A percentile compares a stretch with the other conserved stretches of the same genome.
Evolutionary conservation across 768 basidiomycete genomes (phyloP).

Genomic region (Mycena pura): DNA sequence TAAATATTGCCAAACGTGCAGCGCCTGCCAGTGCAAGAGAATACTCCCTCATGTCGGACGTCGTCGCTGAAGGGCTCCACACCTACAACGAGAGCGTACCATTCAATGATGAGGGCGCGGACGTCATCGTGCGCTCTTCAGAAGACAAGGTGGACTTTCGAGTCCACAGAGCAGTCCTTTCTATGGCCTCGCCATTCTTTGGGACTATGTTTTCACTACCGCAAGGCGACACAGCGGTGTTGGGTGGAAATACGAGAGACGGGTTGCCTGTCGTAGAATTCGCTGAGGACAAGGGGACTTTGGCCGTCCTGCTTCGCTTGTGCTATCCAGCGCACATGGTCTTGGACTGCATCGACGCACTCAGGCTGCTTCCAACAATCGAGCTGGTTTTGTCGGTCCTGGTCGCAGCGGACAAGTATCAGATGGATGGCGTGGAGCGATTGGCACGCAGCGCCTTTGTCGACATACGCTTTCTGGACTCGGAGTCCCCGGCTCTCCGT

Average conservation of each 20-base stretch:
- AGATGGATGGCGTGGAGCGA: conserved; percentile 30
- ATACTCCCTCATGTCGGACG: not conserved
- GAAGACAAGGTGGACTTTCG: conserved; percentile 8
- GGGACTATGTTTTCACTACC: conserved; percentile 7
- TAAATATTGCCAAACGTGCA: too few relatives aligned
- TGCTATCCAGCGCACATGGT: conserved; percentile 12
- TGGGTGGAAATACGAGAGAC: not conserved
- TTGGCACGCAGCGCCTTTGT: conserved; percentile 23
- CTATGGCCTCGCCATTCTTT: not conserved
- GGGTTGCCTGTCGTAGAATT: conserved; percentile 9
- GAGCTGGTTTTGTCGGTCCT: conserved; percentile 23
- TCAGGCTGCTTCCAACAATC: not conserved
- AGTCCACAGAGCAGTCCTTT: conserved; percentile 4
- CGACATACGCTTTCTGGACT: conserved; percentile 17
- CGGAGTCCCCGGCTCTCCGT: conserved; percentile 28
- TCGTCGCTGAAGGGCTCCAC: not conserved
- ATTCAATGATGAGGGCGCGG: conserved; percentile 2
- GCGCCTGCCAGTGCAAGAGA: too few relatives aligned
- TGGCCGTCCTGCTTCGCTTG: conserved; percentile 3
- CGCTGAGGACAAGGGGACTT: conserved; percentile 4
- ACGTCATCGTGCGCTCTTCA: conserved; percentile 2
- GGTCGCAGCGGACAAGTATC: conserved; percentile 30
- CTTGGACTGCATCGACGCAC: conserved; percentile 7
- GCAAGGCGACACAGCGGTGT: not conserved
- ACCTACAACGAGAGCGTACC: not conserved